Evolutionary conservation across 768 basidiomycete species (phyloP), one percentile per base, ranked within the genome.

Genomic region (Termitomyces heimii): DNA sequence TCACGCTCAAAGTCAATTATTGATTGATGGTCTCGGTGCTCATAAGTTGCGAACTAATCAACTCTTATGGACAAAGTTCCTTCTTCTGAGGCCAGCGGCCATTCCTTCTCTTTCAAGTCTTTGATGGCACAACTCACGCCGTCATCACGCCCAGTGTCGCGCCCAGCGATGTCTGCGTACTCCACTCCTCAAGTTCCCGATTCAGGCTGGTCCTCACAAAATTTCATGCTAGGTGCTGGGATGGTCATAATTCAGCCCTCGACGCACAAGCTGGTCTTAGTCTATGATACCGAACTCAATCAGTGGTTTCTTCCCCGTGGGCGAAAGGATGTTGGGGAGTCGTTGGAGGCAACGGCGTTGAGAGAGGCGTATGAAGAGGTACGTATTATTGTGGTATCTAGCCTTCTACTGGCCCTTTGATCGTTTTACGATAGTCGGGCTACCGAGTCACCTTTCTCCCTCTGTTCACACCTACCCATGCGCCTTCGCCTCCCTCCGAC

Each of bases 301-400:
- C 65, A 70, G n/a, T 87, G 77, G 77, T 85, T 87, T 65, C 72
- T 87, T 4, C 86, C 86, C 0, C 77, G 77, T 51, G 86, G 86
- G 8, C 69, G 86, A 46, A 89, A 88, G 67, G 86, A 89, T 65
- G 62, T 81, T 0, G 84, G 84, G 5, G 86, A 89, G 71, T 78
- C 77, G 2, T 66, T 86, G 28, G 85, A 86, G 64, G 66, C 77
- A 46, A 66, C 85, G 0, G 85, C 82, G 0, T 66, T 87, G 40
- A 71, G 86, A 45, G 86, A 88, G 69, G 85, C 82, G 4, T 81
- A 84, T 64, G 85, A 88, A 65, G 85, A 87, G 79, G 85, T 84
- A 57, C 39, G 46, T 32, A 12, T 28, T 13, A 14, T 18, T 6
- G 4, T 12, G 16, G 18, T 24, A 18, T 53, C n/a, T 5, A n/a